A percentile compares a stretch with the other conserved stretches of the same genome.
phyloP scores from a whole-genome alignment of 2,329 filamentous ascomycete species.

The Epichloe typhina region DNA sequence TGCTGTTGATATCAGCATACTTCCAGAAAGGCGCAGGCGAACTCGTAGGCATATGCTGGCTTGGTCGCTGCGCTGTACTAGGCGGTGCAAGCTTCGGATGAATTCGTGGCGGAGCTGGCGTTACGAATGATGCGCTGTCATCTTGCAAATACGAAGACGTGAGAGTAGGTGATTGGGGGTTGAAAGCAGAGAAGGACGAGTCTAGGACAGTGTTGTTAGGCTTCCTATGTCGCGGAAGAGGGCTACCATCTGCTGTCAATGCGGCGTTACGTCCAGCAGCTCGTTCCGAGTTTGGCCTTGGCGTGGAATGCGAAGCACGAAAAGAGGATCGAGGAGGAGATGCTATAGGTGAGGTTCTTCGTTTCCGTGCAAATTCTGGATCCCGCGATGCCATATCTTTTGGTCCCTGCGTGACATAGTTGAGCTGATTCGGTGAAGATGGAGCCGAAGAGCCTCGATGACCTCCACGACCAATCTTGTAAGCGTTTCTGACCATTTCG shows the following conservation, averaged over 20 bases:
- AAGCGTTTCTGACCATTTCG: conserved; percentile 69
- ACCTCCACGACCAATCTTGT: conserved; percentile 46
- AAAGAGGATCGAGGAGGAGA: conserved; percentile 39
- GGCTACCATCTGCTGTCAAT: conserved; percentile 44
- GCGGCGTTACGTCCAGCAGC: conserved; percentile 21
- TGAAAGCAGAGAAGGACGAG: conserved; percentile 34
- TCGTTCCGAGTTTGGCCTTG: conserved; percentile 37
- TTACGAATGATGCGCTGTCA: conserved; percentile 49
- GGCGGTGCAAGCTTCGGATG: conserved; percentile 66
- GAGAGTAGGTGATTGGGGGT: conserved; percentile 46
- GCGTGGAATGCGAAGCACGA: conserved; percentile 41
- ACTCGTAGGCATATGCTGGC: conserved; percentile 74
- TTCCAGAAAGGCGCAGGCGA: conserved; percentile 84
- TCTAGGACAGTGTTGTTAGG: conserved; percentile 17
- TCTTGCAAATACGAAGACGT: conserved; percentile 51
- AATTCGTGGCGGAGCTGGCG: conserved; percentile 59
- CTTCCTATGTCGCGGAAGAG: conserved; percentile 44
- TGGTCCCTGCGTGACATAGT: conserved; percentile 47
- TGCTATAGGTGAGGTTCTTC: conserved; percentile 38
- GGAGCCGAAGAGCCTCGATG: conserved; percentile 57
- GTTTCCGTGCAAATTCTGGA: conserved; percentile 40
- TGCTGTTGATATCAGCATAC: conserved; percentile 65
- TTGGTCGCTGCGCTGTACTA: conserved; percentile 68
- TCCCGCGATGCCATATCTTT: conserved; percentile 41
- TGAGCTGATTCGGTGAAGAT: conserved; percentile 50